Base-by-base conservation (phyloP, 164 flowering plant genomes). In the Sedum album region DNA sequence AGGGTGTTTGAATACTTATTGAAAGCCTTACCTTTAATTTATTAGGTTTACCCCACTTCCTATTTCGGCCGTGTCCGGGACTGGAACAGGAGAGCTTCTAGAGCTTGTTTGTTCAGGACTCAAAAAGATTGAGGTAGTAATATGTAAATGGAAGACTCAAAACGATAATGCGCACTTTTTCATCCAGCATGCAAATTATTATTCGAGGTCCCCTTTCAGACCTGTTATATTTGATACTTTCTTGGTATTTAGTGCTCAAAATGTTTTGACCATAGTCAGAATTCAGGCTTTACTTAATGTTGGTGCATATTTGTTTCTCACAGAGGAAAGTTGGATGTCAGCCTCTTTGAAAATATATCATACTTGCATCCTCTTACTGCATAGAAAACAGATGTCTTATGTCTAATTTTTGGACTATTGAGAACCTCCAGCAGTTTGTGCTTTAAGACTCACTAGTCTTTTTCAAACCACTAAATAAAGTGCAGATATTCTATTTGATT, bases 31-130 rank as follows among this genome's bases (percentile, higher is more conserved):
- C 18, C 21, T 48, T 25, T 55, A 14, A 26, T 3, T 57, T 9
- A 57, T 35, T 77, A 91, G 98, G 84, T 84, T 82, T 73, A 65
- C 87, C 68, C 98, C 97, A 33, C 73, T 89, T 75, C 91, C 96
- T 41, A 79, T 91, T 73, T 94, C 99, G 77, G 99, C 99, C 66
- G 60, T 94, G 60, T 83, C 95, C 66, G 99, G 99, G 39, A 88
- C 88, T 68, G 99, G 99, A 76, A 94, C 97, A 26, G 99, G 97
- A 70, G 97, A 88, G 81, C 96, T 94, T 74, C 96, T 94, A 73
- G 92, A 91, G 78, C 84, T 85, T 76, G 84, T 91, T 74, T 91
- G 97, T 69, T 81, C 96, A 31, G 87, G 82, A 39, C 74, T 94
- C 33, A 71, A 76, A 74, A 82, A 76, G 73, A 42, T 74, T 65